Conservation (phyloP, 345 rosid species). For the Camelina hispida region DNA sequence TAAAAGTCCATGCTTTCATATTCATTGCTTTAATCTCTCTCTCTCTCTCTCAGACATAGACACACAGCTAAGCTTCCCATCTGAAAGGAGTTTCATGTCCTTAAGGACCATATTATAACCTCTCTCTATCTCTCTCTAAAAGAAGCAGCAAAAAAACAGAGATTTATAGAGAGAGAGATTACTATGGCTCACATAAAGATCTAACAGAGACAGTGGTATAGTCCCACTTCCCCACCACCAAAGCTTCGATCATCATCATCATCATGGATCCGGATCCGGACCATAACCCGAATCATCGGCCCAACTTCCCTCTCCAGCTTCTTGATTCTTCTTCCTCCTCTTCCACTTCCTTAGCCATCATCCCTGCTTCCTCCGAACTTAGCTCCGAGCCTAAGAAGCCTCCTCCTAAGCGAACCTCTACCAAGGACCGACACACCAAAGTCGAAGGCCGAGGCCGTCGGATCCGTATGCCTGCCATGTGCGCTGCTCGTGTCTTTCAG, state of each 20-base stretch:
- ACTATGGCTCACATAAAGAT: constrained; percentile 46
- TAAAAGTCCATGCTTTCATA: constrained; percentile 53
- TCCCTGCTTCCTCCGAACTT: constrained; percentile 45
- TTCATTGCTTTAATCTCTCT: constrained; percentile 64
- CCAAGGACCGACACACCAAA: constrained; percentile 92
- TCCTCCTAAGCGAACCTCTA: constrained; percentile 71
- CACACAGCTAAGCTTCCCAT: constrained; percentile 58
- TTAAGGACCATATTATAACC: constrained; percentile 43
- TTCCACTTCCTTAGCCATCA: constrained; percentile 45
- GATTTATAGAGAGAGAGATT: constrained; percentile 18
- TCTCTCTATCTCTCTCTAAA: constrained; percentile 8
- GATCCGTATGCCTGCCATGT: constrained; percentile 94
- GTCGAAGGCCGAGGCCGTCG: constrained; percentile 97
- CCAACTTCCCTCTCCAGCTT: constrained; percentile 81
- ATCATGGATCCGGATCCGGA: constrained; percentile 71
- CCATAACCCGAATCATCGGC: constrained; percentile 57
- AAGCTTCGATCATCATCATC: constrained; percentile 50
- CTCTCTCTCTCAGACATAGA: constrained; percentile 34
- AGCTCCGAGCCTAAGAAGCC: constrained; percentile 55
- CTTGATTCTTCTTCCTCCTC: constrained; percentile 58
- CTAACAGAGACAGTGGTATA: constrained; percentile 42
- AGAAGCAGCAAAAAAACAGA: constrained; percentile 28
- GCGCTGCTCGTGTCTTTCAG: constrained; percentile 95
- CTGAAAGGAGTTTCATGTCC: constrained; percentile 55
- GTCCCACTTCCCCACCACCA: constrained; percentile 66